Base-by-base conservation (phyloP, 1,284 basidiomycete species). In the Leccinum griseonigrum region DNA sequence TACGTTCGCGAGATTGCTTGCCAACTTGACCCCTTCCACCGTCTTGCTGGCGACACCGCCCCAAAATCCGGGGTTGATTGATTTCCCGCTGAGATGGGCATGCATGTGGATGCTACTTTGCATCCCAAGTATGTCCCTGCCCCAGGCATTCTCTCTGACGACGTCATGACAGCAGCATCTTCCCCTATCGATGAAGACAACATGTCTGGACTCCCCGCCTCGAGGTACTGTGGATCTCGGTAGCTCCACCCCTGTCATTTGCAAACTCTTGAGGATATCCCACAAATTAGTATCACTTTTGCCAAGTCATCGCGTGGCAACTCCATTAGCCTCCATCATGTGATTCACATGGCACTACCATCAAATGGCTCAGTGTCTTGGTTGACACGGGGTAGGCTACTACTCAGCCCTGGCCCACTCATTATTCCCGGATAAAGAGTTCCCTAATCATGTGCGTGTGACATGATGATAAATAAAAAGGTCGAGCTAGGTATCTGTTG, bases 1-100 rank as follows among this genome's bases (percentile, higher is more conserved):
- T 31, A 94, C 90, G 71, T 93, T 93, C 14, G 89, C 90, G 14
- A 92, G 79, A 72, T 92, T 81, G 69, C 85, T 90, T 18, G 90
- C 90, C 7, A 95, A 81, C 71, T 85, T 87, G 61, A 95, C 78
- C 65, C 76, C 81, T 72, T 95, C 92, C 32, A 95, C 90, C 43
- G 91, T 82, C 59, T 81, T 80, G 74, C 84, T 84, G 11, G 90
- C 92, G 28, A 29, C 6, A 75, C 74, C 9, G 29, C 64, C 64
- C 59, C 32, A 67, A 62, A 67, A 68, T 71, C 71, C 63, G 70
- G 70, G 72, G 70, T 70, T 48, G 72, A 71, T 71, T 68, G 64
- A 61, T 54, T 60, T 57, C 59, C 48, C 56, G 26, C 60, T 59
- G 36, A 67, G 54, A 58, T 40, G 50, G 38, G 51, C 38, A 48